Base-by-base conservation (phyloP, 208 protist species). In the Trypanosoma mega region DNA sequence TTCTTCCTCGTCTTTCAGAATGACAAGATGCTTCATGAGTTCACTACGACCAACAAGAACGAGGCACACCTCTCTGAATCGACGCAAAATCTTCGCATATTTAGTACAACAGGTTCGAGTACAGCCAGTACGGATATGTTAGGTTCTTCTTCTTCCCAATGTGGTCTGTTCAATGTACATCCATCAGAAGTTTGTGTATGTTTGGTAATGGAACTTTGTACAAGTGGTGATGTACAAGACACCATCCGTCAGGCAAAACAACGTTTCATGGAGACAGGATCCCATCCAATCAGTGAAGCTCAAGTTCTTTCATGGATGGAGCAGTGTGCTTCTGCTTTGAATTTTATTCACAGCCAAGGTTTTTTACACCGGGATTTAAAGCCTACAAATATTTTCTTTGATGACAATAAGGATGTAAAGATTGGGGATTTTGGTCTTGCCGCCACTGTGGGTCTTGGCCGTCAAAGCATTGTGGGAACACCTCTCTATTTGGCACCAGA, bases 401-500 rank as follows among this genome's bases (percentile, higher is more conserved):
- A 90, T 46, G 69, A 68, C 29, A 44, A 85, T 46, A 71, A 68
- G 20, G 61, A 88, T 49, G 72, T 92, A 18, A 93, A 93, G 45
- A 71, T 97, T 30, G 92, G 89, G 0, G 92, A 97, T 68, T 96
- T 97, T 68, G 92, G 92, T 7, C 74, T 97, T 6, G 86, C 87
- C 1, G 78, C 82, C 12, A 77, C 78, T 1, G 76, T 90, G 3
- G 85, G 78, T 14, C 52, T 84, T 26, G 79, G 80, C 12, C 68
- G 76, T 16, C 72, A 80, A 44, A 90, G 81, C 2, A 76, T 80
- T 2, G 88, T 97, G 9, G 91, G 90, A 14, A 92, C 90, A 18
- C 91, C 95, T 2, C 83, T 97, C 47, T 98, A 97, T 67, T 58
- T 97, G 2, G 84, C 90, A 1, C 94, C 96, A 8, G 96, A 98